Evolutionary conservation across 768 basidiomycete genomes (phyloP).

Genomic region (Leccinum arenicola): DNA sequence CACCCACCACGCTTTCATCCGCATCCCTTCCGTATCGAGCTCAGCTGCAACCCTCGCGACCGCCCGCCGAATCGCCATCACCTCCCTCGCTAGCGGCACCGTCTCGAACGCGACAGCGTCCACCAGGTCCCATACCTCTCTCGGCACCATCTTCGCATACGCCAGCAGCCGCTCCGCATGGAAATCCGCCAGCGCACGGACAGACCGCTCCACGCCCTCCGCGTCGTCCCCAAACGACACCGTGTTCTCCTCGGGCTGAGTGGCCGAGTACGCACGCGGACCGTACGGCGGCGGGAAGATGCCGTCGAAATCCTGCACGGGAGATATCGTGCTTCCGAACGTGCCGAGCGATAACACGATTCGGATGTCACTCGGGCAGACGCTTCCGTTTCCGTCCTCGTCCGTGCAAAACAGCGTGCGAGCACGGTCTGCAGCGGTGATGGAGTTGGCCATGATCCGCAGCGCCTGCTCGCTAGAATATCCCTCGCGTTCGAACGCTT

Average conservation of each 20-base stretch:
- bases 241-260: conserved; percentile 28
- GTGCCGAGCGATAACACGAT: conserved; percentile 74
- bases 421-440: conserved; percentile 51
- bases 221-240: conserved; percentile 42
- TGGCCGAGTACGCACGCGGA: conserved; percentile 42
- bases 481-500: conserved; percentile 52
- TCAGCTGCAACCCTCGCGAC: conserved; percentile 39
- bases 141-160: conserved; percentile 42
- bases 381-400: conserved; percentile 15
- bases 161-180: conserved; percentile 60
- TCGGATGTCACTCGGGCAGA: conserved; percentile 29
- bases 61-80: conserved; percentile 61
- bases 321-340: conserved; percentile 62
- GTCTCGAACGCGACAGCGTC: conserved; percentile 79
- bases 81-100: conserved; percentile 63
- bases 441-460: conserved; percentile 50
- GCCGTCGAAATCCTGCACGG: conserved; percentile 72
- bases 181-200: conserved; percentile 54
- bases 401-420: conserved; percentile 31
- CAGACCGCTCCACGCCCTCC: conserved; percentile 37
- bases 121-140: conserved; percentile 51
- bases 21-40: conserved; percentile 18
- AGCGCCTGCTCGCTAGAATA: conserved; percentile 42
- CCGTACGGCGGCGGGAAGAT: conserved; percentile 76
- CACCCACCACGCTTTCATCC: conserved; percentile 73